Percentiles rank a stretch among this genome's conserved stretches.
These are phyloP conservation scores for Nymphaea thermarum DNA, from an alignment of 164 flowering plant species.

Conservation along the genomic window DNA sequence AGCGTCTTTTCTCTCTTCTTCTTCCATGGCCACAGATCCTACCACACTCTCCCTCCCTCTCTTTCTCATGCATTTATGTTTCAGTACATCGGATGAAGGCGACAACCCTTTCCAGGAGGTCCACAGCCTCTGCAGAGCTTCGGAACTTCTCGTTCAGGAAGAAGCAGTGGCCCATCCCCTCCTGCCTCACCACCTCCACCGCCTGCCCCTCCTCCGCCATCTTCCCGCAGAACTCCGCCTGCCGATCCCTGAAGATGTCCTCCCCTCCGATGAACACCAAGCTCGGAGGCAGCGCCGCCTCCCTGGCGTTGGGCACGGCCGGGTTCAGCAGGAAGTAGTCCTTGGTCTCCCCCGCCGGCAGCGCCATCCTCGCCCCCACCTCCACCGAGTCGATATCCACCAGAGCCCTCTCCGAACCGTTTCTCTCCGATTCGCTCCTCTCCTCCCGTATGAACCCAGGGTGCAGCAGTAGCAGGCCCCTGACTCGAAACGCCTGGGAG, in stretches of 20 bases:
- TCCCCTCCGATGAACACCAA: not conserved
- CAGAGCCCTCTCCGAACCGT: not conserved
- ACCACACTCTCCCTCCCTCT: too few species aligned
- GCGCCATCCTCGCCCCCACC: constrained; percentile 1
- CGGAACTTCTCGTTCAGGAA: not conserved
- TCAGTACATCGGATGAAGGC: not conserved
- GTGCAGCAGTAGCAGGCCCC: not conserved
- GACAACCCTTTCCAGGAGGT: not conserved
- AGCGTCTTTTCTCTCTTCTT: too few species aligned
- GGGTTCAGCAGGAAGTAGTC: constrained; percentile 1
- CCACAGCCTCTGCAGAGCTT: not conserved
- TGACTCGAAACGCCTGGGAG: not conserved
- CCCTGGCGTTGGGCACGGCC: not conserved
- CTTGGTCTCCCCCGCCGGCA: not conserved
- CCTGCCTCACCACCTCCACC: constrained; percentile 2
- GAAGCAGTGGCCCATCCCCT: constrained; percentile 2
- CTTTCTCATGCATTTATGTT: too few species aligned
- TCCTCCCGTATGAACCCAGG: constrained; percentile 1
- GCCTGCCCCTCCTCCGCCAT: constrained; percentile 1
- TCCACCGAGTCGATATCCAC: not conserved
- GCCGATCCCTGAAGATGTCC: constrained; percentile 2
- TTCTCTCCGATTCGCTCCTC: not conserved
- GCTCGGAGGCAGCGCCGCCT: not conserved
- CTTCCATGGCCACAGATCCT: too few species aligned
- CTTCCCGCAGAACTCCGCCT: constrained; percentile 1